Base-by-base conservation (phyloP, 345 rosid species). In the Mallotus nudiflorus region DNA sequence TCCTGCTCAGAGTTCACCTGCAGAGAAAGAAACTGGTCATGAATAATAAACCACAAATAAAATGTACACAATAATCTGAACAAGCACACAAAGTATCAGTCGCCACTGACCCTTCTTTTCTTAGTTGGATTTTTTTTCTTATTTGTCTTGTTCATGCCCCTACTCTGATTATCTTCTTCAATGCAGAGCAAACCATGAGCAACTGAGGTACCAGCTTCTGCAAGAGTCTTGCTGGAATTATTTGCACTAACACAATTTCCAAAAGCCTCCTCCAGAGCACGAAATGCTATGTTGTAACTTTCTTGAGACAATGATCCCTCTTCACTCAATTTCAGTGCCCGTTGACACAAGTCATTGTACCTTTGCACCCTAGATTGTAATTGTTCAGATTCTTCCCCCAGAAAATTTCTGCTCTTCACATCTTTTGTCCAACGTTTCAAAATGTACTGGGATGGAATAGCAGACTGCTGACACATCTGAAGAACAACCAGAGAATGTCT, bases 391-490 rank as follows among this genome's bases (percentile, higher is more conserved):
- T 81, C 90, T 59, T 77, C 85, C 46, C 72, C 83, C 22, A 81
- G 2, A 56, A 81, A 62, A 44, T 80, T 82, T 69, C 79, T 76
- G 81, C 70, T 76, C 73, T 83, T 88, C 44, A 86, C 93, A 59
- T 83, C 90, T 78, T 86, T 88, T n/a, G 90, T 88, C 93, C 93
- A 88, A 46, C 93, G 76, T 66, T 86, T 88, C 78, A 86, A 71
- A 73, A 88, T 77, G 71, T 84, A 88, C 67, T 80, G 90, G 5
- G 85, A 62, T 35, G 93, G 90, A 65, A 88, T 81, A 59, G 81
- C 68, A 12, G 89, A 86, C 40, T 80, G 82, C 58, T 80, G 86
- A 64, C 87, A 81, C 68, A 84, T 84, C 67, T 88, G 93, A 61
- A 88, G 93, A 75, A 88, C 90, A 62, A 84, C 81, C 72, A 86